Conservation (phyloP, 371 early-diverging fungal genomes). For the Dinochytrium kinnereticum region DNA sequence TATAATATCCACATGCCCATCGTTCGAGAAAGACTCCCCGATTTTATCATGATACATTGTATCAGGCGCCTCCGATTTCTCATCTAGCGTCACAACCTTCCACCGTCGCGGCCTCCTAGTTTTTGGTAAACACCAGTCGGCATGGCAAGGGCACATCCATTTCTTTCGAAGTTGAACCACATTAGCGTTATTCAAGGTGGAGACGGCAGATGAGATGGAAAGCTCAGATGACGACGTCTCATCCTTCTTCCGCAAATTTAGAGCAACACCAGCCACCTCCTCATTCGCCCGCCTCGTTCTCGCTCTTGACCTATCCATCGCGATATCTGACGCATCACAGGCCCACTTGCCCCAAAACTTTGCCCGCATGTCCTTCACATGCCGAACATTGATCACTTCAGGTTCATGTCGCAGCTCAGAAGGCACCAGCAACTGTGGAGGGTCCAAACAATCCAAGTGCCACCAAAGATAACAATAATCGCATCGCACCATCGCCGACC, state of each 20-base stretch:
- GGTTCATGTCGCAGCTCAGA: conserved; percentile 40
- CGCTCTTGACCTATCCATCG: background rate
- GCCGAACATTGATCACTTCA: conserved; percentile 23
- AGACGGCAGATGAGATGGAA: background rate
- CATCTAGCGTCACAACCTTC: background rate
- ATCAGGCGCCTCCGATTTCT: no score
- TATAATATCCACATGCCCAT: background rate
- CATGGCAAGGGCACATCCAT: conserved; percentile 92
- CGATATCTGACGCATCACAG: background rate
- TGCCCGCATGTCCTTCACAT: conserved; percentile 22
- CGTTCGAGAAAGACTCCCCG: background rate
- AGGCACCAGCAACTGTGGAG: conserved; percentile 71
- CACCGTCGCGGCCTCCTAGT: background rate
- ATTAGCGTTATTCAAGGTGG: conserved; percentile 5
- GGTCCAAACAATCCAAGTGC: conserved; percentile 88
- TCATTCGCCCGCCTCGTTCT: no score
- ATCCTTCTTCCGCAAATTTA: background rate
- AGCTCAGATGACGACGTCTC: conserved; percentile 24
- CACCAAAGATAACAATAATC: conserved; percentile 82
- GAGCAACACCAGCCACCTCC: no score
- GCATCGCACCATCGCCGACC: conserved; percentile 62
- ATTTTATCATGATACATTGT: no score
- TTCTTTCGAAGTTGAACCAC: conserved; percentile 16
- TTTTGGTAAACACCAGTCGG: conserved; percentile 55
- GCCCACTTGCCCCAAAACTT: conserved; percentile 29